Evolutionary conservation across 352 stramenopile species (phyloP), one percentile per base, ranked within the genome.

Genomic region (Pythium brachiatum): DNA sequence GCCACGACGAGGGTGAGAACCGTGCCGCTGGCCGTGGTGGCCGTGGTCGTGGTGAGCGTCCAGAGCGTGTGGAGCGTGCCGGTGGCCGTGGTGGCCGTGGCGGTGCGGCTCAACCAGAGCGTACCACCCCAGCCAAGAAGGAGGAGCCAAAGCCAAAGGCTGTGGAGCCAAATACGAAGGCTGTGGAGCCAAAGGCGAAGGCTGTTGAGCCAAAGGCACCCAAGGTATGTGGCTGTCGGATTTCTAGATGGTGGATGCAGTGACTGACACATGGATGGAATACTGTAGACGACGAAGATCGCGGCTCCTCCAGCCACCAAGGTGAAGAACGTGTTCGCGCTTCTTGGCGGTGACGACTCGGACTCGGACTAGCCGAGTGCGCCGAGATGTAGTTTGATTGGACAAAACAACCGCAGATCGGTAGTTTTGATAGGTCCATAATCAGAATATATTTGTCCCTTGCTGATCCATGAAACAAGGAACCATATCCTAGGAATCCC

Each of bases 321-420:
- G 73, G 79, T 71, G 46, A 69, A 76, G 64, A 94, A 94, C 55
- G 60, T 69, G 38, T 94, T 90, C 57, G 66, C 68, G 26, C 57
- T 85, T 23, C 63, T 89, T 52, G 72, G 39, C 41, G 31, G 74
- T 46, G 79, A 88, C 54, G 83, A 93, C 56, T 94, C 84, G 64
- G 83, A 92, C 69, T 94, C 66, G 60, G 66, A 73, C 52, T 73
- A 72, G 64, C n/a, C 18, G 12, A 59, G 18, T 36, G 36, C n/a
- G 36, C 43, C 31, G 43, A 47, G 34, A 36, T 41, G 63, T 70
- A 39, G 29, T 62, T 47, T 70, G 50, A 67, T 71, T 71, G 64
- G 64, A 52, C 54, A 55, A 71, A 71, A 71, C 52, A 62, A 4
- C 38, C 55, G 47, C 3, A 12, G 1, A 53, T 48, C 32, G 56